Base-by-base conservation (phyloP, 306 rosid genomes). In the Vachellia collinsii region DNA sequence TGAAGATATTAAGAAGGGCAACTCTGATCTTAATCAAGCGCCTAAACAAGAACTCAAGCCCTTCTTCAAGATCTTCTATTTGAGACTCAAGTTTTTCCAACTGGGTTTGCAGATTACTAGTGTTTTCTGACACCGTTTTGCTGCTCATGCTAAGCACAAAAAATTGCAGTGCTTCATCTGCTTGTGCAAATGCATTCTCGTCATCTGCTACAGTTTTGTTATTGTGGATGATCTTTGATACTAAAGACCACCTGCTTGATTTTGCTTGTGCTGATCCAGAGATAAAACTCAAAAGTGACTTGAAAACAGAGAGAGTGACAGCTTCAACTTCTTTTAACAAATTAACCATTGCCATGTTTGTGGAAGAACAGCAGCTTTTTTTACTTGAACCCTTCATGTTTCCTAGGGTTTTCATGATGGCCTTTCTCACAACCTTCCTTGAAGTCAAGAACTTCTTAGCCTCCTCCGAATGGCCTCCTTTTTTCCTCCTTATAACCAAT, bases 381-480 rank as follows among this genome's bases (percentile, higher is more conserved):
- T 29, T 83, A 19, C 46, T 37, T 64, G 29, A 56, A 70, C 67
- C 16, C 44, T 77, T 82, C 78, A 70, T 62, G 50, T 82, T 71
- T 38, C 17, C 69, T 39, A 77, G 64, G 78, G 82, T 56, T 50
- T 82, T 82, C 41, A 22, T 7, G 59, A 83, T 74, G 43, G 82
- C 53, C 42, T 78, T 77, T 16, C 19, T 77, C n/a, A 77, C 66
- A 37, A 83, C 76, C 42, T 83, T 78, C 54, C 86, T 83, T 6
- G 79, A 78, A 58, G 53, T 56, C 79, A 78, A 65, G 79, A 72
- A 78, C 67, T 83, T 83, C 3, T 41, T 78, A 14, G 66, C 86
- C 54, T 72, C 79, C 44, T 83, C 66, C 66, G 23, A 59, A 4
- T 11, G 65, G 11, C 70, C 76, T 54, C 77, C 77, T 20, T 41